Conservation (phyloP, 192 early-diverging fungal genomes). For the Tieghemiomyces parasiticus region DNA sequence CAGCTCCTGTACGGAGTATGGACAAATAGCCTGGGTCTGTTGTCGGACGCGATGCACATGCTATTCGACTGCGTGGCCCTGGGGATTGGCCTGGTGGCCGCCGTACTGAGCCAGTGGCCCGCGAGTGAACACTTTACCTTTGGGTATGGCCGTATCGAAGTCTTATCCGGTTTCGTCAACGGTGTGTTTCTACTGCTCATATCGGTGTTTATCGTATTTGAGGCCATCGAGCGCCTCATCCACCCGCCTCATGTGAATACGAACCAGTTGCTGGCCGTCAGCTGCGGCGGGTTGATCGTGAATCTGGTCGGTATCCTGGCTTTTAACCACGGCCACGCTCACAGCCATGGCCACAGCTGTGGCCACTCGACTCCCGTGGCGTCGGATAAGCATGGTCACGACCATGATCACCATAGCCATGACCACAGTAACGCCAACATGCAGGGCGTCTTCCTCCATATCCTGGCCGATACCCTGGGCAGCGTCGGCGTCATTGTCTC, state of each 20-base stretch:
- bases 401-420: conserved; percentile 16
- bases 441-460: conserved; percentile 89
- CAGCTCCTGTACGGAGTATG: conserved; percentile 68
- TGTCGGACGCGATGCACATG: conserved; percentile 97
- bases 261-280: conserved; percentile 68
- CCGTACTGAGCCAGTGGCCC: conserved; percentile 84
- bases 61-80: conserved; percentile 91
- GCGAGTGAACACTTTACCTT: conserved; percentile 50
- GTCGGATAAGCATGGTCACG: conserved; percentile 13
- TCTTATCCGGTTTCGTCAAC: conserved; percentile 83
- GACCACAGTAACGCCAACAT: conserved; percentile 60
- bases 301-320: conserved; percentile 88
- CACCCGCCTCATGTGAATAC: conserved; percentile 79
- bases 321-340: conserved; percentile 73
- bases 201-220: conserved; percentile 78
- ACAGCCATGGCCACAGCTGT: conserved; percentile 43
- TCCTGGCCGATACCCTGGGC: conserved; percentile 87
- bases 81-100: conserved; percentile 71
- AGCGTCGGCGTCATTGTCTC: conserved; percentile 95
- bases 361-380: conserved; percentile 17
- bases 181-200: conserved; percentile 82
- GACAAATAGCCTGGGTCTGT: conserved; percentile 77
- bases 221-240: conserved; percentile 76
- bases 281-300: conserved; percentile 77
- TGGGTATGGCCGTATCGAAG: conserved; percentile 84